Base-by-base conservation (phyloP, 2,329 filamentous ascomycete species). In the Trichoderma endophyticum region DNA sequence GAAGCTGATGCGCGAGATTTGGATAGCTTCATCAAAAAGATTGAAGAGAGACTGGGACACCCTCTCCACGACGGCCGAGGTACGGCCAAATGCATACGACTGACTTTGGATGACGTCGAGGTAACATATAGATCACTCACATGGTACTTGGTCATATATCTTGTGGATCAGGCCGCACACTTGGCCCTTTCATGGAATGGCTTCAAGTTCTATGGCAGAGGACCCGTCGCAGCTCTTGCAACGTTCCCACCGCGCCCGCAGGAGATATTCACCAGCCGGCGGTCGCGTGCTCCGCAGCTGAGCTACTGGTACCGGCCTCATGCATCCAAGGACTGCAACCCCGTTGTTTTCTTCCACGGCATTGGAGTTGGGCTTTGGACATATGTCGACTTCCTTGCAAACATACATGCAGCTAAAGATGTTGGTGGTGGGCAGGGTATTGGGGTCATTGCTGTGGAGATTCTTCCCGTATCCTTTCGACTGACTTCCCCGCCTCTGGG, bases 251-350 rank as follows among this genome's bases (percentile, higher is more conserved):
- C 86, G 2, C 85, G 90, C 7, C 83, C 87, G 4, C 85, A 87
- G 70, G 81, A 82, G 54, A 74, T 89, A 4, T 75, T 87, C 61
- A 81, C 85, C 1, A 77, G 79, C 6, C 81, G 81, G 11, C 79
- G 79, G 28, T 91, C 89, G 1, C 82, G 84, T 4, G 85, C 85
- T 6, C 76, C 81, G 4, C 79, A 82, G 11, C 74, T 92, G 6
- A 86, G 86, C 73, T 93, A 93, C 82, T 93, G 90, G 89, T 84
- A 90, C 75, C 86, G 87, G 2, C 88, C 88, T 6, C 91, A 93
- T 77, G 88, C 88, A 1, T 74, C 74, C 12, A 28, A 72, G 5
- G 73, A 73, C 8, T 84, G 84, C 66, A 80, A 87, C 0, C 91
- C 91, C 0, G 80, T 93, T 8, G 80, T 93, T 4, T 93, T 92